Conservation (phyloP, 768 basidiomycete genomes). For the Baorangia bicolor region DNA sequence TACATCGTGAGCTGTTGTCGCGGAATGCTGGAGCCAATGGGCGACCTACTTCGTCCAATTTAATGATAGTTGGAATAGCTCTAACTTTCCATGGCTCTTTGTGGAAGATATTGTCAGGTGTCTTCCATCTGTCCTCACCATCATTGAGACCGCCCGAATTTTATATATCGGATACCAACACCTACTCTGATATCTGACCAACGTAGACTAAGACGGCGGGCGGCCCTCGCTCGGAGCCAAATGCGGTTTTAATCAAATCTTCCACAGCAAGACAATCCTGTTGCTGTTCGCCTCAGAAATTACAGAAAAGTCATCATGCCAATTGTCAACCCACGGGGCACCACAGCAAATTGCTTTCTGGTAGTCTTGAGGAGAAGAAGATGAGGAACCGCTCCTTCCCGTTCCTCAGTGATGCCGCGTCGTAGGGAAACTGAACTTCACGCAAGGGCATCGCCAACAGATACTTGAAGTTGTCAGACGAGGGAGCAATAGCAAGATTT, state of each 20-base stretch:
- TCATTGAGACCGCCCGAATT: not conserved
- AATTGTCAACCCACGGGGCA: constrained; percentile 53
- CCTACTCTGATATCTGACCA: constrained; percentile 63
- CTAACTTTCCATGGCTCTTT: constrained; percentile 60
- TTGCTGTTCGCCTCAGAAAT: constrained; percentile 18
- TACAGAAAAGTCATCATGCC: not conserved
- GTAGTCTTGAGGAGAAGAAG: constrained; percentile 69
- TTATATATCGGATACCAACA: constrained; percentile 7
- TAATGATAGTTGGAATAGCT: constrained; percentile 67
- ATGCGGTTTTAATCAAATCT: constrained; percentile 48
- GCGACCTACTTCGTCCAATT: constrained; percentile 51
- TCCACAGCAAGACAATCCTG: constrained; percentile 73
- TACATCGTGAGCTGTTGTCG: constrained; percentile 1
- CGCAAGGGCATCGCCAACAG: constrained; percentile 49
- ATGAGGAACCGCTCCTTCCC: constrained; percentile 55
- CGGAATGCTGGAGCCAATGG: constrained; percentile 3
- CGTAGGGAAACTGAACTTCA: constrained; percentile 34
- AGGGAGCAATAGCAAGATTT: not conserved
- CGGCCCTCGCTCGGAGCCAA: constrained; percentile 44
- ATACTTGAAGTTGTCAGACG: not conserved
- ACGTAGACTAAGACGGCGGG: constrained; percentile 66
- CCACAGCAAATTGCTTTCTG: constrained; percentile 54
- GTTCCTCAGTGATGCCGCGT: constrained; percentile 37
- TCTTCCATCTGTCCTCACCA: constrained; percentile 58
- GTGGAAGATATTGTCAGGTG: constrained; percentile 55